Base-by-base conservation (phyloP, 352 stramenopile species). In the Thalassiosira oceanica region DNA sequence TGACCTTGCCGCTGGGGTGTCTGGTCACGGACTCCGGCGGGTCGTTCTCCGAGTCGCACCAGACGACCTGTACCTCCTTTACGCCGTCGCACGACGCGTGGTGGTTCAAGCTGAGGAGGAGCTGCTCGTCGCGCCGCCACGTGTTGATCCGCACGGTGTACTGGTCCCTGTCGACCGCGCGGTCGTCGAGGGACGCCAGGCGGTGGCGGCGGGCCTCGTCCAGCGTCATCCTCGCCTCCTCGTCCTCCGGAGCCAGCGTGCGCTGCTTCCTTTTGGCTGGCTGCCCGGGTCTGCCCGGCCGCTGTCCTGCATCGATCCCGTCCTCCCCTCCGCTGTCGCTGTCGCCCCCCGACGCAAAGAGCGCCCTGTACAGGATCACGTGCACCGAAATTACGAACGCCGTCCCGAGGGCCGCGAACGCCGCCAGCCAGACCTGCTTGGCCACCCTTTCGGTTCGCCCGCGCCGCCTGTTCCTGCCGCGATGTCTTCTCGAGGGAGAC, bases 101-200 rank as follows among this genome's bases (percentile, higher is more conserved):
- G 62, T 89, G 83, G 39, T 86, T 64, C 1, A 89, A 11, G 1
- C 58, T 75, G 13, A 78, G 15, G 8, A 83, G 2, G 2, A 91
- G 39, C 64, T 89, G 80, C 48, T 86, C 72, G 28, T 73, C 74
- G 37, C 84, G 44, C 57, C 77, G 61, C 84, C 84, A 91, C 21
- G 80, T 88, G 50, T 91, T 91, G n/a, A 91, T 87, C 45, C 84
- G 68, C 20, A 91, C 80, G 23, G 84, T 91, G 46, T 80, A 91
- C 60, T 81, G 44, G 54, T 73, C 43, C 4, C 35, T 56, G 54
- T 89, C 80, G 24, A 79, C n/a, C n/a, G n/a, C 71, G 6, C 49
- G 6, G 24, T 18, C 8, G 2, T 23, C 37, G 20, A 78, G 33
- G 1, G 58, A 48, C 11, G 24, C 33, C 4, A 78, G 15, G 20